phyloP scores from a whole-genome alignment of 2,329 filamentous ascomycete species.

The Exophiala alcalophila region DNA sequence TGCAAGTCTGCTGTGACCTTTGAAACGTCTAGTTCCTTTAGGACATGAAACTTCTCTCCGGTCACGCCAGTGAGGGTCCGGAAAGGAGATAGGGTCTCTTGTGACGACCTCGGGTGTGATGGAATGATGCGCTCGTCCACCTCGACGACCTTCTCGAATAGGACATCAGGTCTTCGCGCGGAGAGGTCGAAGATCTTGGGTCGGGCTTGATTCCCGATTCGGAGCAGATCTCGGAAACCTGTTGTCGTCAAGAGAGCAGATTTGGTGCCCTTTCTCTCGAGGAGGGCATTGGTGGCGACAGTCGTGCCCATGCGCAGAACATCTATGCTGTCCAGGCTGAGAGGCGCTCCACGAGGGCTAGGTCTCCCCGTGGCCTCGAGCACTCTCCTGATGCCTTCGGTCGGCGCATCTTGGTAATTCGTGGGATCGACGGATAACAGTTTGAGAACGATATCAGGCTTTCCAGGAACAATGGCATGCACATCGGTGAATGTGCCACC shows the following conservation, averaged over 20 bases:
- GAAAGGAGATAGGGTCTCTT: neutral
- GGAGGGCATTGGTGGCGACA: slow-evolving; percentile 80
- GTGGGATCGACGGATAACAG: slow-evolving; percentile 40
- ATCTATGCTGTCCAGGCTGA: slow-evolving; percentile 56
- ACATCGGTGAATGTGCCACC: slow-evolving; percentile 43
- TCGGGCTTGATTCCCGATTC: slow-evolving; percentile 85
- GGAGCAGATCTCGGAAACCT: slow-evolving; percentile 80
- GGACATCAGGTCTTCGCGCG: slow-evolving; percentile 78
- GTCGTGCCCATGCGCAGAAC: slow-evolving; percentile 97
- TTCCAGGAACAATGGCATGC: slow-evolving; percentile 39
- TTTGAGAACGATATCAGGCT: slow-evolving; percentile 39
- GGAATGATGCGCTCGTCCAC: slow-evolving; percentile 75
- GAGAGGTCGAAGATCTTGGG: slow-evolving; percentile 88
- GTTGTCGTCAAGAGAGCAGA: slow-evolving; percentile 84
- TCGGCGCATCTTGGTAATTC: slow-evolving; percentile 55
- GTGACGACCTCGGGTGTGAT: too few species aligned
- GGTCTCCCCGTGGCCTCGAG: slow-evolving; percentile 39
- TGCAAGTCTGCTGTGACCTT: slow-evolving; percentile 59
- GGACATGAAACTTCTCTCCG: slow-evolving; percentile 10
- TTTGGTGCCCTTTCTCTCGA: slow-evolving; percentile 85
- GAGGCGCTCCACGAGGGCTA: slow-evolving; percentile 34
- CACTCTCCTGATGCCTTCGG: slow-evolving; percentile 57
- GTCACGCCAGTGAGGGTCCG: slow-evolving; percentile 8
- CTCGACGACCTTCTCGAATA: slow-evolving; percentile 81
- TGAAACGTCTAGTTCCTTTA: slow-evolving; percentile 42